phyloP scores from a whole-genome alignment of 2,329 filamentous ascomycete genomes.

The Phialocephala sp. region DNA sequence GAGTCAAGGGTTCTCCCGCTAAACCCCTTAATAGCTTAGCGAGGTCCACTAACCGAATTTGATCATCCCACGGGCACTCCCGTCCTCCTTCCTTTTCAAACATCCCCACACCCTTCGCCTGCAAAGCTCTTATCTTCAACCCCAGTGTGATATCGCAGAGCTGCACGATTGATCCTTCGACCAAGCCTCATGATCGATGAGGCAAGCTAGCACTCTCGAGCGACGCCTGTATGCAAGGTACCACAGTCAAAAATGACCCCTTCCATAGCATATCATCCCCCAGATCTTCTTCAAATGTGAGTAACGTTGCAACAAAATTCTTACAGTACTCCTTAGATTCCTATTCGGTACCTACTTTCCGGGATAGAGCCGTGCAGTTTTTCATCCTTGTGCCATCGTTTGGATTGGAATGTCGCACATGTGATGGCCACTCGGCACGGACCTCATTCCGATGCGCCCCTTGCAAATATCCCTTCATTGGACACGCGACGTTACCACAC shows the following conservation, averaged over 20 bases:
- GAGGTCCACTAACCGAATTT: not conserved
- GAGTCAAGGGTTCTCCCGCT: not conserved
- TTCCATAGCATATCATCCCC: not conserved
- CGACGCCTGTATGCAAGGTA: not conserved
- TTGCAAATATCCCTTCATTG: slow-evolving; percentile 8
- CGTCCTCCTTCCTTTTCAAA: slow-evolving; percentile 11
- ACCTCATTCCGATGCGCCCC: slow-evolving; percentile 5
- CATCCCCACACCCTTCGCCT: slow-evolving; percentile 3
- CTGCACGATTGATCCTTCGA: slow-evolving; percentile 8
- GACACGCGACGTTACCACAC: slow-evolving; percentile 11
- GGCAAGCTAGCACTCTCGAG: not conserved
- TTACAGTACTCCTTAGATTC: not conserved
- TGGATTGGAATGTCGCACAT: slow-evolving; percentile 9
- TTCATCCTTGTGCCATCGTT: not conserved
- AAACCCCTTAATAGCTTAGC: not conserved
- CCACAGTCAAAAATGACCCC: slow-evolving; percentile 7
- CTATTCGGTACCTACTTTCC: slow-evolving; percentile 6
- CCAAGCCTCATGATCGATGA: slow-evolving; percentile 3
- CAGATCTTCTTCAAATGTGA: slow-evolving; percentile 3
- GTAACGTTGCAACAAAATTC: slow-evolving; percentile 11
- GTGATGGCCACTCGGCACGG: slow-evolving; percentile 5
- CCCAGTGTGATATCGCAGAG: not conserved
- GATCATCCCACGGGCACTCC: not conserved
- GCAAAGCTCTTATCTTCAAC: slow-evolving; percentile 3
- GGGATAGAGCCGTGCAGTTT: not conserved